Base-by-base conservation (phyloP, 2,329 filamentous ascomycete species). In the Leptosphaerulina australis region DNA sequence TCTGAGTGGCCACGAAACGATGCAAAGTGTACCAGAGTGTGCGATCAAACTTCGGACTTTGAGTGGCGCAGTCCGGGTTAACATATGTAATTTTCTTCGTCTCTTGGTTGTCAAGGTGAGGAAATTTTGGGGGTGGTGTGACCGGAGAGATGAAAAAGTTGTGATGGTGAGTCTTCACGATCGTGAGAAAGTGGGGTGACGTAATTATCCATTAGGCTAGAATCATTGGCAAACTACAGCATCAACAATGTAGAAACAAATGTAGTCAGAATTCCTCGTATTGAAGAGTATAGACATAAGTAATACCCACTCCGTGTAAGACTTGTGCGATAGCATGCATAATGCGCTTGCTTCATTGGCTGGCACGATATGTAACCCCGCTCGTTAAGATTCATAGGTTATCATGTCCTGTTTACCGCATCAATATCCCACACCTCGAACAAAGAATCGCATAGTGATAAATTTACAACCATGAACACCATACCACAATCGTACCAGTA, bases 401-500 rank as follows among this genome's bases (percentile, higher is more conserved):
- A 22, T 36, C 14, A 4, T 14, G 24, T 6, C 25, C 22, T n/a
- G 2, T 33, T 39, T 8, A 17, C 25, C 12, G 17, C 35, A 37
- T 22, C 36, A 31, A 45, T 30, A 34, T 17, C n/a, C n/a, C n/a
- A n/a, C 21, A 39, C 29, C 33, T 44, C 5, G 9, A 28, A 6
- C 25, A 4, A 11, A 25, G 8, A 24, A 0, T 3, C 11, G 11
- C 11, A 29, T 0, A 20, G 2, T 28, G 3, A 15, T 22, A 10
- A 14, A 6, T 2, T 20, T 5, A 7, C 36, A 29, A 9, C 31
- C 21, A 55, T 55, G 51, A 41, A 41, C 17, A 37, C 44, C 15
- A 28, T 36, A 14, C 31, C 53, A 18, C 44, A 51, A 14, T 40
- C 55, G 3, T 68, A 68, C 31, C 73, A 74, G 52, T 80, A 78